These are phyloP conservation scores for Cymbopogon citratus DNA, from an alignment of 176 grass and related monocot species.

Conservation along the genomic window DNA sequence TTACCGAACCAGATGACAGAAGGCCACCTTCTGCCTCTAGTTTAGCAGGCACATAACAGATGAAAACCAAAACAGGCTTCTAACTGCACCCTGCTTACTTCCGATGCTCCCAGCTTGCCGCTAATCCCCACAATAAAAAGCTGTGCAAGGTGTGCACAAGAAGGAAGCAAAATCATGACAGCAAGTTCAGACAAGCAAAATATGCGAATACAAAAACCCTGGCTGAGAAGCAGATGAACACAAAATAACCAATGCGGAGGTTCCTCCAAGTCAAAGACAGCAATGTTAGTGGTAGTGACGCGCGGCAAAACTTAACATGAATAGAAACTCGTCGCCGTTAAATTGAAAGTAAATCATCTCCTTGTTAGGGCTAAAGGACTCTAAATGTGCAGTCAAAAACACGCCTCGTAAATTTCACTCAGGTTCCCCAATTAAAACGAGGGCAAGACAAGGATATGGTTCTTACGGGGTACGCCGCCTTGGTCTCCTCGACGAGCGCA, in stretches of 20 bases:
- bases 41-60: background rate
- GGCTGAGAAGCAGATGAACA: background rate
- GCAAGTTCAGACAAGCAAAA: background rate
- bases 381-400: background rate
- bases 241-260: background rate
- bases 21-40: background rate
- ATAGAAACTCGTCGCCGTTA: background rate
- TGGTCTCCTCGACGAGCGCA: conserved; percentile 70
- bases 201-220: background rate
- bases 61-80: background rate
- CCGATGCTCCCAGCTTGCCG: background rate
- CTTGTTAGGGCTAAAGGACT: background rate
- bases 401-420: background rate
- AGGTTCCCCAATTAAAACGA: background rate
- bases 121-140: background rate
- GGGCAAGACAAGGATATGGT: background rate
- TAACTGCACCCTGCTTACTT: background rate
- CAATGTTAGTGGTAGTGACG: background rate
- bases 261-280: background rate
- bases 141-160: background rate
- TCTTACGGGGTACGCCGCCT: conserved; percentile 71
- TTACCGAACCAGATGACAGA: background rate
- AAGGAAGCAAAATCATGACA: background rate
- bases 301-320: background rate
- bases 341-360: background rate